A percentile compares a stretch with the other conserved stretches of the same genome.
Evolutionary conservation across 2,329 filamentous ascomycete genomes (phyloP).

Genomic region (Stemphylium lycopersici): DNA sequence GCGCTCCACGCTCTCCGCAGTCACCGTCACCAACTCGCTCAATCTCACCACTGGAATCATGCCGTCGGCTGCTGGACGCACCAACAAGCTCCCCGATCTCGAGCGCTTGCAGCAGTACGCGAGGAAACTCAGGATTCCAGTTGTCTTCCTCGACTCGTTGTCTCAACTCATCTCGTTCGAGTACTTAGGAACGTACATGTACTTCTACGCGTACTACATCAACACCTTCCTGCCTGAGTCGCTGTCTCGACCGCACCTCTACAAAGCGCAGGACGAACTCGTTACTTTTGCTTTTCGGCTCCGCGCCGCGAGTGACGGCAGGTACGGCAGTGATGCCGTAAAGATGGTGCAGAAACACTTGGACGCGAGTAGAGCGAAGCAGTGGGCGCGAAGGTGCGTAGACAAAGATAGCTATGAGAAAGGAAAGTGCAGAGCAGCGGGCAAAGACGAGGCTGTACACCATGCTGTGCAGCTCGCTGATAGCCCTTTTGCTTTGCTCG

Average conservation of each 20-base stretch:
- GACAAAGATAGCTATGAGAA: slow-evolving; percentile 29
- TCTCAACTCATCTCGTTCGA: slow-evolving; percentile 29
- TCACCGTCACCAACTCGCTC: slow-evolving; percentile 35
- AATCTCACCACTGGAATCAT: slow-evolving; percentile 23
- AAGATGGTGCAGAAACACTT: slow-evolving; percentile 34
- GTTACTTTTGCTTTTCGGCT: slow-evolving; percentile 38
- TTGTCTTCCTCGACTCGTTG: slow-evolving; percentile 37
- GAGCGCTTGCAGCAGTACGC: slow-evolving; percentile 33
- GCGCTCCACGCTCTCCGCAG: slow-evolving; percentile 27
- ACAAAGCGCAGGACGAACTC: slow-evolving; percentile 37
- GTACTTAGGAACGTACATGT: slow-evolving; percentile 37
- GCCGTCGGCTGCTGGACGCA: slow-evolving; percentile 27
- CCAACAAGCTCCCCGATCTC: slow-evolving; percentile 32
- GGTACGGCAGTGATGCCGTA: slow-evolving; percentile 28
- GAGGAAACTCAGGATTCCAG: slow-evolving; percentile 30
- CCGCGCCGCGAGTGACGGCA: slow-evolving; percentile 25
- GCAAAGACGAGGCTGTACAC: slow-evolving; percentile 28
- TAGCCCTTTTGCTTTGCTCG: slow-evolving; percentile 28
- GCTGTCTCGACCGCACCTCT: slow-evolving; percentile 26
- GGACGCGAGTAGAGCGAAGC: slow-evolving; percentile 18
- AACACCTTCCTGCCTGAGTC: slow-evolving; percentile 33
- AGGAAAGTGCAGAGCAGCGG: slow-evolving; percentile 24
- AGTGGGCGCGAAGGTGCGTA: slow-evolving; percentile 36
- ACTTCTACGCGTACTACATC: slow-evolving; percentile 42
- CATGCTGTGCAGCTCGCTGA: slow-evolving; percentile 37